Evolutionary conservation across 352 stramenopile genomes (phyloP).

Genomic region (Plasmopara viticola): DNA sequence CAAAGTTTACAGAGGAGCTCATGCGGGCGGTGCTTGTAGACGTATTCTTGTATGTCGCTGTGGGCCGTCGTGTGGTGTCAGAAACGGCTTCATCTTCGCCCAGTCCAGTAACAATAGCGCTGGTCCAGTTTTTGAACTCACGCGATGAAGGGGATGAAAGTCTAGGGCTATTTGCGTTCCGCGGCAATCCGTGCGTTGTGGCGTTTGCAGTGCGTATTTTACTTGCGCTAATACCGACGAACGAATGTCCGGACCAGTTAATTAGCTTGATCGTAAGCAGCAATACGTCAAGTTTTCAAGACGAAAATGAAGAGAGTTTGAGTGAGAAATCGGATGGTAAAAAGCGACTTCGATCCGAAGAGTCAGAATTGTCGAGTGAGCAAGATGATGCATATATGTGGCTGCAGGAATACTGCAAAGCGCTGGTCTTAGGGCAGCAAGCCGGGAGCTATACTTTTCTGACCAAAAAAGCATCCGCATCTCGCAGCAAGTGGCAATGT

Average conservation of each 20-base stretch:
- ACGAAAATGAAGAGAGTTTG: conserved; percentile 3
- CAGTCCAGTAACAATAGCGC: conserved; percentile 43
- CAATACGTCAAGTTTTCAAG: conserved; percentile 8
- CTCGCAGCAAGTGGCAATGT: conserved; percentile 22
- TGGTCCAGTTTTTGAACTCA: conserved; percentile 44
- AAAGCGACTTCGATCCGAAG: conserved; percentile 19
- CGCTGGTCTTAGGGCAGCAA: conserved; percentile 11
- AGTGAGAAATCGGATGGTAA: conserved; percentile 11
- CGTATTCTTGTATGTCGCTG: conserved; percentile 39
- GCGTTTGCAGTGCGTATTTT: conserved; percentile 40
- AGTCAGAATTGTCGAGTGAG: conserved; percentile 1
- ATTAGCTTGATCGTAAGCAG: conserved; percentile 34
- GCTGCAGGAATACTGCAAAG: conserved; percentile 29
- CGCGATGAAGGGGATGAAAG: conserved; percentile 2
- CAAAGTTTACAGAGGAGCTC: conserved; percentile 40
- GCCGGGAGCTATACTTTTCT: neutral
- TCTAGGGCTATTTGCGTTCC: conserved; percentile 14
- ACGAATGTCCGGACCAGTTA: conserved; percentile 30
- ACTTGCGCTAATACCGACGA: conserved; percentile 29
- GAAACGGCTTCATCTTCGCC: conserved; percentile 9
- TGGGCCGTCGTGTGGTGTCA: conserved; percentile 18
- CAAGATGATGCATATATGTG: conserved; percentile 33
- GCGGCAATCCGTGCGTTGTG: conserved; percentile 22
- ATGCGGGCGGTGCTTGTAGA: conserved; percentile 38
- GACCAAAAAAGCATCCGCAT: conserved; percentile 18